Evolutionary conservation across 2,329 filamentous ascomycete genomes (phyloP).

Genomic region (Alternaria angustiovoidea): DNA sequence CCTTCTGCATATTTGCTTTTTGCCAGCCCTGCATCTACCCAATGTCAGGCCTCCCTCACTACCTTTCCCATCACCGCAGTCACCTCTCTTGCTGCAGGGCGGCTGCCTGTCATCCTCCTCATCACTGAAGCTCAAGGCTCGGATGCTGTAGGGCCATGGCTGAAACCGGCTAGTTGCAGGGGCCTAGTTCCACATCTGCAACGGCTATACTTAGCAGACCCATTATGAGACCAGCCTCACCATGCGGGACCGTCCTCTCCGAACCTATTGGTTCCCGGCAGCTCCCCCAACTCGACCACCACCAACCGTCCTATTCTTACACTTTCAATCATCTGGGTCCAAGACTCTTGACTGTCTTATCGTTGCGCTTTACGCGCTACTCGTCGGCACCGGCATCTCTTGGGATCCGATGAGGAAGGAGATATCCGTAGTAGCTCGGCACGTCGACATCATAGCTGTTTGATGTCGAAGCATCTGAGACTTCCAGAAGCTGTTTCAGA

Average conservation of each 20-base stretch:
- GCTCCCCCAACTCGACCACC: conserved; percentile 10
- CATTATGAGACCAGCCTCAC: conserved; percentile 25
- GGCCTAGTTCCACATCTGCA: conserved; percentile 46
- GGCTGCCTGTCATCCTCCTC: conserved; percentile 10
- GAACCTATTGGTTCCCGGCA: conserved; percentile 36
- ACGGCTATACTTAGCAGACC: conserved; percentile 47
- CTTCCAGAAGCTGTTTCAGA: conserved; percentile 39
- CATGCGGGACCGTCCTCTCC: conserved; percentile 36
- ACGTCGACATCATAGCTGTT: conserved; percentile 20
- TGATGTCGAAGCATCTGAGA: conserved; percentile 22
- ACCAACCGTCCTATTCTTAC: conserved; percentile 10
- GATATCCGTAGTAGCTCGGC: not conserved
- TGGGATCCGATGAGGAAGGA: not conserved
- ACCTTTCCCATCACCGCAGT: conserved; percentile 1
- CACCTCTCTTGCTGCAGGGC: not conserved
- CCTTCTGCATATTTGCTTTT: not conserved
- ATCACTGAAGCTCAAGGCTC: conserved; percentile 17
- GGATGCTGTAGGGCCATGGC: conserved; percentile 38
- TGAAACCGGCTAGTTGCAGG: conserved; percentile 46
- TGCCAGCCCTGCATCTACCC: conserved; percentile 7
- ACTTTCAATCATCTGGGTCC: not conserved
- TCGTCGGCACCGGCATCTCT: not conserved
- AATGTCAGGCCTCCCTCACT: conserved; percentile 4
- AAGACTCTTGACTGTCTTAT: conserved; percentile 4
- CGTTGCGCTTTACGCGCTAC: conserved; percentile 8